Evolutionary conservation across 768 basidiomycete species (phyloP).

Genomic region (Amanita rimosa): DNA sequence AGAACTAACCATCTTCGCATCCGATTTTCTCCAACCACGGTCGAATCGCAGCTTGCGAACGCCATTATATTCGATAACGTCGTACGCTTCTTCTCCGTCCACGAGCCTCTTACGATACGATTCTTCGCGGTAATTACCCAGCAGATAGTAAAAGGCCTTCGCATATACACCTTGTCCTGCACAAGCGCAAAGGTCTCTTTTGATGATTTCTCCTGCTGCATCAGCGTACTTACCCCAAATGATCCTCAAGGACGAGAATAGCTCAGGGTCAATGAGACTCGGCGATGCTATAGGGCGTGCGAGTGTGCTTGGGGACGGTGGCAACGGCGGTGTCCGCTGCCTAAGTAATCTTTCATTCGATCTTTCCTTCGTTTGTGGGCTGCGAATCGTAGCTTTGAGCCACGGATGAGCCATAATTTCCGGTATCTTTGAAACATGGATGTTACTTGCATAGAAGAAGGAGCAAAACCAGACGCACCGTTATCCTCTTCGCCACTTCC

Average conservation of each 20-base stretch:
- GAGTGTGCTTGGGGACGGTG: conserved; percentile 57
- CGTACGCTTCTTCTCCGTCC: conserved; percentile 24
- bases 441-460: conserved; percentile 1
- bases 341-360: conserved; percentile 13
- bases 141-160: conserved; percentile 84
- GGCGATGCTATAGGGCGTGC: conserved; percentile 61
- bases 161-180: conserved; percentile 62
- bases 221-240: conserved; percentile 78
- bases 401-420: conserved; percentile 85
- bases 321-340: conserved; percentile 25
- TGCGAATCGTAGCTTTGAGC: conserved; percentile 43
- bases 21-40: conserved; percentile 24
- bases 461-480: conserved; percentile 34
- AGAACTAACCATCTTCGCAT: neutral
- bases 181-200: conserved; percentile 56
- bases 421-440: conserved; percentile 46
- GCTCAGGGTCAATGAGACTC: conserved; percentile 62
- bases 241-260: conserved; percentile 67
- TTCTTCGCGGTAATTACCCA: conserved; percentile 65
- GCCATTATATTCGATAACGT: conserved; percentile 17
- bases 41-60: conserved; percentile 22
- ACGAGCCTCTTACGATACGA: conserved; percentile 32
- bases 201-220: conserved; percentile 37
- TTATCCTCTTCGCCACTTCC: conserved; percentile 69
- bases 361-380: conserved; percentile 12